Conservation (phyloP, 78 protist species). For the Bigelowiella natans region DNA sequence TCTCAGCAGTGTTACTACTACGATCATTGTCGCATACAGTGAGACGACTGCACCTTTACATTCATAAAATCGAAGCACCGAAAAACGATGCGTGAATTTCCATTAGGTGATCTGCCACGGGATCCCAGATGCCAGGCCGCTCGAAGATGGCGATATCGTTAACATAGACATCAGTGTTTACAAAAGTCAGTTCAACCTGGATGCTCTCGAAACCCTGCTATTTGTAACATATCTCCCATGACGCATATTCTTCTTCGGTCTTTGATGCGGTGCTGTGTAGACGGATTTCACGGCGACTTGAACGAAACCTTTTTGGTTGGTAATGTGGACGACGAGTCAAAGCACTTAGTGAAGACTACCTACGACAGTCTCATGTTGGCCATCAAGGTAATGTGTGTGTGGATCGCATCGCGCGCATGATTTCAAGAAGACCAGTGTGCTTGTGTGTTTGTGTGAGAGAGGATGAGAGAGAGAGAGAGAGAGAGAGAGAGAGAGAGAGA, state of each 20-base stretch:
- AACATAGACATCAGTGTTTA: slow-evolving; percentile 83
- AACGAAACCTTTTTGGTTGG: slow-evolving; percentile 82
- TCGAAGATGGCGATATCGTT: slow-evolving; percentile 56
- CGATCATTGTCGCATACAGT: no score
- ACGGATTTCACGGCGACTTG: slow-evolving; percentile 85
- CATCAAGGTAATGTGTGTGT: slow-evolving; percentile 1
- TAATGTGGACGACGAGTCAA: slow-evolving; percentile 17
- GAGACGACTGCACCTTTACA: no score
- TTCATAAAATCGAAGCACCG: no score
- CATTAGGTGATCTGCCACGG: slow-evolving; percentile 85
- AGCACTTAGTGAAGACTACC: slow-evolving; percentile 13
- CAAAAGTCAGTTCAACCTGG: not conserved
- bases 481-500: slow-evolving; percentile 1
- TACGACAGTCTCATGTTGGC: slow-evolving; percentile 45
- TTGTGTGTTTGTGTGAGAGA: not conserved
- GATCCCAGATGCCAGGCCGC: slow-evolving; percentile 71
- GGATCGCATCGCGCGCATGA: no score
- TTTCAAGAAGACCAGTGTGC: no score
- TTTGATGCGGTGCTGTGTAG: no score
- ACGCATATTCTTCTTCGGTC: no score
- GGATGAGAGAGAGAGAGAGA: not conserved
- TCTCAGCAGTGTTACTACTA: no score
- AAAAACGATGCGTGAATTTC: no score
- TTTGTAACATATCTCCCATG: no score
- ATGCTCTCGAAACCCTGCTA: no score